Base-by-base conservation (phyloP, 2,329 filamentous ascomycete genomes). In the Penicillium sp. region DNA sequence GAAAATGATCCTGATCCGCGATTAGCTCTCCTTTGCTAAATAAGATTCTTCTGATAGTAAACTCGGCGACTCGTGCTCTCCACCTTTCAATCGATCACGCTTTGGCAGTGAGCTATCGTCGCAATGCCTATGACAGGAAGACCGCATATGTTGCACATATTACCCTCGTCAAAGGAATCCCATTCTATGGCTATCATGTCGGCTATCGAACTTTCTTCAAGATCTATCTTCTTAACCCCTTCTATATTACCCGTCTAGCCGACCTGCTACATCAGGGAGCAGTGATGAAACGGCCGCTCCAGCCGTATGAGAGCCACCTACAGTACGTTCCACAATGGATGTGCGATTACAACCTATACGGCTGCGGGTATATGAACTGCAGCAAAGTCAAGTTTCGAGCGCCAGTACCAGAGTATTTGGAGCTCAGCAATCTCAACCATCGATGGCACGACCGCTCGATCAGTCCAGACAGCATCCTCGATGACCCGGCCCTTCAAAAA, bases 321-420 rank as follows among this genome's bases (percentile, higher is more conserved):
- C 92, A 96, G 71, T 98, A 93, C 73, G 79, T 97, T 9, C 82
- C 95, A 10, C 96, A 99, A 76, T 99, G 96, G 85, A 98, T 99
- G 95, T 90, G 89, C 64, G 96, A 99, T 74, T 99, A 96, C 80
- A 99, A 97, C 72, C 81, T 99, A 65, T 98, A 96, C 73, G 96
- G 96, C 6, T 99, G 95, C 72, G 89, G 87, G 56, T 96, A 94
- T 69, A 87, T 98, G 64, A 85, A 94, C 59, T 89, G 87, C 51
- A 81, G 81, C 10, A 90, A 86, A 62, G 85, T 88, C 1, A 82
- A 78, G 31, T 97, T 96, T 70, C 86, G 95, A 55, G 81, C 82
- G 2, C 92, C 92, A 0, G 80, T 97, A 2, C 93, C 93, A 0
- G 79, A 83, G 9, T 87, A 85, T 67, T 80, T 87, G n/a, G 83